Evolutionary conservation across 73 alveolate species (phyloP), one percentile per base, ranked within the genome.

Genomic region (Symbiodinium pilosum): DNA sequence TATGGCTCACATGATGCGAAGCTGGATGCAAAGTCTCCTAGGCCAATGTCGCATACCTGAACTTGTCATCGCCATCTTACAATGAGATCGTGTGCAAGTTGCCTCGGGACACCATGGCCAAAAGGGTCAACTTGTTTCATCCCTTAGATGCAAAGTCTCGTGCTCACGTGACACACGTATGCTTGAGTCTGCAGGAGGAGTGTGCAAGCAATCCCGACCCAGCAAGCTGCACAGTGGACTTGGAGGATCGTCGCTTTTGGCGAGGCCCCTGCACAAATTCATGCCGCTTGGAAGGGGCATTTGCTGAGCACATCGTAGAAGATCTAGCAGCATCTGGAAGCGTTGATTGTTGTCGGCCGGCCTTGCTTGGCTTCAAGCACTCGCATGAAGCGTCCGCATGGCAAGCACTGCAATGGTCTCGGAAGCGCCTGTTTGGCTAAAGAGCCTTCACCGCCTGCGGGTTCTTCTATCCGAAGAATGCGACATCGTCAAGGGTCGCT

Each of bases 11-110:
- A n/a, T n/a, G n/a, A n/a, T n/a, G n/a, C 52, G 0, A 8, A 34
- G 43, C 42, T 9, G 34, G 12, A 14, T 18, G 51, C 84, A 30
- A 2, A 5, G 3, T 38, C 38, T 26, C 51, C 71, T 28, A 73
- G 92, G 98, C 98, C 98, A 93, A 93, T 36, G 98, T 93, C 43
- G 98, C 91, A 47, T 93, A 93, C 68, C 98, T 93, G 68, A 81
- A 93, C 98, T 77, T 93, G 71, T 34, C 91, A 1, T 47, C 91
- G 30, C 98, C 98, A 43, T 43, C 75, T 14, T 91, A 87, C 28
- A 86, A 91, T n/a, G 97, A 91, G 69, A 93, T 93, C 56, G 98
- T 77, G 28, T 93, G 98, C 98, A 93, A 77, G 87, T 43, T 93
- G 59, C 98, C 98, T 38, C 83, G 98, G 98, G 98, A 93, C 94